Base-by-base conservation (phyloP, 331 rosid species). In the Acacia pycnantha region DNA sequence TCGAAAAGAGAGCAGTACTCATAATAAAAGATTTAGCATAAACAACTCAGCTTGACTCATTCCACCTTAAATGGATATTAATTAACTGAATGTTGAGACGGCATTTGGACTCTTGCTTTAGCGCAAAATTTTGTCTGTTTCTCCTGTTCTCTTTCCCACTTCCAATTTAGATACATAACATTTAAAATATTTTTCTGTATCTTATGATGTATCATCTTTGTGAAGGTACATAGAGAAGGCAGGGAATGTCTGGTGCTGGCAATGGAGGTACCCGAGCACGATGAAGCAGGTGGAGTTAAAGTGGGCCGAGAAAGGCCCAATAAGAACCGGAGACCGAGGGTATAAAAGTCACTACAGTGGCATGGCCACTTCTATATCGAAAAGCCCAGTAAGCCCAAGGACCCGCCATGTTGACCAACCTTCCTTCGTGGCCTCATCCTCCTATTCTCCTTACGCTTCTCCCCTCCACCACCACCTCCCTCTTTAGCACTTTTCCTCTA, bases 291-390 rank as follows among this genome's bases (percentile, higher is more conserved):
- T 72, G 26, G 98, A 94, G 90, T 82, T 90, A 2, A 85, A 83
- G 73, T 94, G 97, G 97, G 94, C 92, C 0, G 97, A 91, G 91
- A 93, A 87, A 80, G 97, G 97, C 47, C 93, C 97, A 26, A 89
- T 89, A 14, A 90, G 88, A 51, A 91, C 53, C 3, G 84, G 84
- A 27, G 87, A 85, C 69, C 80, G 76, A 89, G 89, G 83, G 5
- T 76, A 76, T 56, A 83, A 22, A 2, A 22, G 37, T 43, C 74
- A 90, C 24, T 59, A 59, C 82, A 64, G 77, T 19, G 80, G 81
- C 0, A 65, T 79, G 62, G 5, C 48, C 62, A 77, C 84, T 1
- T 67, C 92, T 15, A 82, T 80, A 62, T 74, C 88, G 37, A 85
- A 33, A 76, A 81, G 86, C 79, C 91, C 90, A 26, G 22, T 76